These are phyloP conservation scores for Fusarium tanahbumbuense DNA, from an alignment of 2,329 filamentous ascomycete genomes.

Conservation along the genomic window DNA sequence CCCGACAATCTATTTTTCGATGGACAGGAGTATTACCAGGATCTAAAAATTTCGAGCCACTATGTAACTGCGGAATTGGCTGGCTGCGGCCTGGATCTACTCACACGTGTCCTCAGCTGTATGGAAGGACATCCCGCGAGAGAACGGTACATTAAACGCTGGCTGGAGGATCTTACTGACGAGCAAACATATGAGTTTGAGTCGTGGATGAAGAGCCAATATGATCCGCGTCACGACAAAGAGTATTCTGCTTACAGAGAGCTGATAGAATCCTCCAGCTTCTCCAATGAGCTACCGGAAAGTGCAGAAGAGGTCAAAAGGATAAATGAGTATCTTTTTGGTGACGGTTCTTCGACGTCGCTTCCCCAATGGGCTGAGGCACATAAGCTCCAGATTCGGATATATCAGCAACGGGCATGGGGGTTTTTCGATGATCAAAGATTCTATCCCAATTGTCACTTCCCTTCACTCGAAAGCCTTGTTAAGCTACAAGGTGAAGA, in stretches of 20 bases:
- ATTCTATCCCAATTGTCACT: background rate
- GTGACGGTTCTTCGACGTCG: too few species aligned
- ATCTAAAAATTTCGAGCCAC: background rate
- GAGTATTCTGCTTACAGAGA: background rate
- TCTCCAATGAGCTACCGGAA: background rate
- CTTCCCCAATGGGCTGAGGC: accelerated
- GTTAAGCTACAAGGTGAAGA: too few species aligned
- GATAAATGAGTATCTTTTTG: too few species aligned
- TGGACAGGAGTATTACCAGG: accelerated
- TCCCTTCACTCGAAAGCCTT: background rate
- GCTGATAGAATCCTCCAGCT: accelerated
- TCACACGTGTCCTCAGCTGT: background rate
- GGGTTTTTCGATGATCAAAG: conserved; percentile 18
- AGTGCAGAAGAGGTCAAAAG: too few species aligned
- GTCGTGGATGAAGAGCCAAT: accelerated
- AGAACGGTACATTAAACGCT: accelerated
- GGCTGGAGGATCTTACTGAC: background rate
- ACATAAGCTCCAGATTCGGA: background rate
- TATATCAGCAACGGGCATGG: conserved; percentile 29
- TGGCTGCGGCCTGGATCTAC: background rate
- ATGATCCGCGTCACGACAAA: background rate
- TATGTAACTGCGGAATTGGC: background rate
- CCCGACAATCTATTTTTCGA: background rate
- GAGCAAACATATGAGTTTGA: background rate
- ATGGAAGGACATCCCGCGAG: accelerated